Evolutionary conservation across 1,284 basidiomycete species (phyloP), one percentile per base, ranked within the genome.

Genomic region (Tylopilus orsonianus): DNA sequence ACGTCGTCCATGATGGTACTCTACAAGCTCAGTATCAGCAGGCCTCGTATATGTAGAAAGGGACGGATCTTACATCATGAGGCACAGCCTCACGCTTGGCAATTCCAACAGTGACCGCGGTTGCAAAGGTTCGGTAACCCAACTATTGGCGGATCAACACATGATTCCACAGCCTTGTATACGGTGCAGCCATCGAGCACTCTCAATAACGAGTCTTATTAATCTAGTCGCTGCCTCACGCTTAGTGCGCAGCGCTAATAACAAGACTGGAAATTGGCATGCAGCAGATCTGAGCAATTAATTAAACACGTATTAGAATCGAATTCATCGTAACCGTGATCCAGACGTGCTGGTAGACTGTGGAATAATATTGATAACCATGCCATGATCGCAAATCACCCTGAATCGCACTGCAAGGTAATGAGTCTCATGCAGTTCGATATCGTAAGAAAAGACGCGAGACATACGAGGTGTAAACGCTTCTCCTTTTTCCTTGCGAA

Each of bases 401-500:
- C 79, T 80, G 69, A 87, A 87, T 36, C 85, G 81, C 43, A 88
- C 84, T 88, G 57, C 20, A 33, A 30, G 10, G 32, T 20, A 48
- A 32, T 19, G 24, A 30, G 39, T 19, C 5, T 39, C 12, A 13
- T 20, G 18, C 23, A 10, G 19, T 23, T 13, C n/a, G n/a, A n/a
- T 5, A 3, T 5, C 6, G 8, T 34, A 3, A 8, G 13, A 18
- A n/a, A 40, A 19, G 32, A 37, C 19, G 41, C 33, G 36, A 23
- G 29, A 77, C 86, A 56, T 65, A 88, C 86, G 59, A 5, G 85
- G 83, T 27, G 76, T 80, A 62, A 87, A 90, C 1, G 78, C 76
- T 36, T 78, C 70, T 5, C 87, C 87, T 60, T 89, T 90, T n/a
- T 77, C 80, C 68, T 80, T 83, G 38, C 87, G 75, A 50, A 89